Evolutionary conservation across 352 stramenopile species (phyloP).

Genomic region (Aphanomyces stellatus): DNA sequence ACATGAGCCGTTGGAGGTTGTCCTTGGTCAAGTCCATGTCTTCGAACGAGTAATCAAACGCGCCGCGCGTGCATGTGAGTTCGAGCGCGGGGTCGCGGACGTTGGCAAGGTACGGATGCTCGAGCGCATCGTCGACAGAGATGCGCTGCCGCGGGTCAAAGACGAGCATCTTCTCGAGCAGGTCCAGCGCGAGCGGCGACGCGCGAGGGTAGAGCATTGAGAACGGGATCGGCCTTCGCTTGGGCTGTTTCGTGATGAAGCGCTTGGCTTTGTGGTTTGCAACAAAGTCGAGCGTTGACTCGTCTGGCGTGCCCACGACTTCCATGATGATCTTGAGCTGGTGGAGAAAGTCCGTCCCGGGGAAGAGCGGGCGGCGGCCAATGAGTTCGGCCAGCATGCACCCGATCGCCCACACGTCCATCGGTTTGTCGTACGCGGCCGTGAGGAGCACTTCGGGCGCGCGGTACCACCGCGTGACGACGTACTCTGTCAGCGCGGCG

Average conservation of each 20-base stretch:
- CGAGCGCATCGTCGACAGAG: constrained; percentile 57
- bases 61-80: neutral
- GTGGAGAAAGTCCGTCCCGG: constrained; percentile 90
- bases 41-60: constrained; percentile 30
- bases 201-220: constrained; percentile 39
- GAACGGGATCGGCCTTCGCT: constrained; percentile 38
- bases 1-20: constrained; percentile 64
- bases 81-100: constrained; percentile 30
- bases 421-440: constrained; percentile 74
- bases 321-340: constrained; percentile 97
- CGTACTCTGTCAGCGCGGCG: constrained; percentile 56
- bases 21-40: constrained; percentile 50
- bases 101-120: constrained; percentile 60
- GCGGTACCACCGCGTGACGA: constrained; percentile 62
- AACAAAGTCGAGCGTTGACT: constrained; percentile 95
- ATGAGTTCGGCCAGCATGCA: constrained; percentile 99
- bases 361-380: constrained; percentile 95
- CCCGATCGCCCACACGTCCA: constrained; percentile 95
- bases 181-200: constrained; percentile 39
- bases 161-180: constrained; percentile 78
- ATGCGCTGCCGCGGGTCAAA: constrained; percentile 84
- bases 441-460: constrained; percentile 71
- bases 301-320: constrained; percentile 91
- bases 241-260: constrained; percentile 74
- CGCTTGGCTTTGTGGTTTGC: constrained; percentile 82